These are phyloP conservation scores for Paratinospora sagittata DNA, from an alignment of 164 flowering plant species.

Conservation along the genomic window DNA sequence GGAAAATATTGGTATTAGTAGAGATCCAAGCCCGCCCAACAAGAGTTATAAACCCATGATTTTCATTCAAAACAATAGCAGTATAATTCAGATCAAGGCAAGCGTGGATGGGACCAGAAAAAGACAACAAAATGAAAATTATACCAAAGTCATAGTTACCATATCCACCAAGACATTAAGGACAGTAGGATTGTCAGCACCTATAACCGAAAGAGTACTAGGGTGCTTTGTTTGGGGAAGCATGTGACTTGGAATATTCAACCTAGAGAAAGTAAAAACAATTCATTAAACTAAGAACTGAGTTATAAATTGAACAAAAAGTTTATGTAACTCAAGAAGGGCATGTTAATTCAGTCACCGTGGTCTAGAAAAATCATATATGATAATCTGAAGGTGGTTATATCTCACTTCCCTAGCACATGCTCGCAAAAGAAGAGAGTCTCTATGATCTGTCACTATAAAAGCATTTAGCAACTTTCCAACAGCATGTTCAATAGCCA, in stretches of 20 bases:
- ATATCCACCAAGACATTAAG: slow-evolving; percentile 82
- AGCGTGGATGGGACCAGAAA: neutral
- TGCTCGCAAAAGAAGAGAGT: slow-evolving; percentile 53
- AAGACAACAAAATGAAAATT: neutral
- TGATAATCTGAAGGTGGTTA: slow-evolving; percentile 54
- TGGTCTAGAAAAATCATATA: slow-evolving; percentile 76
- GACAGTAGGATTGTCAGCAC: slow-evolving; percentile 63
- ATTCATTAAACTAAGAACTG: neutral
- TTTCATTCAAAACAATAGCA: neutral
- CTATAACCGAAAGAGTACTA: slow-evolving; percentile 59
- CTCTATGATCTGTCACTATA: slow-evolving; percentile 79
- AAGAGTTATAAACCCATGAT: no score
- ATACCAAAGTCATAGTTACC: slow-evolving; percentile 34
- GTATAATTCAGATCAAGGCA: neutral
- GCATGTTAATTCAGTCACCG: slow-evolving; percentile 32
- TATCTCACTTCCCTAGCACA: slow-evolving; percentile 77
- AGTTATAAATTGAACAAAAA: neutral
- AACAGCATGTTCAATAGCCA: slow-evolving; percentile 77
- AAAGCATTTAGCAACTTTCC: slow-evolving; percentile 85
- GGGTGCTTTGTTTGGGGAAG: slow-evolving; percentile 86
- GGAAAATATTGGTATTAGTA: no score
- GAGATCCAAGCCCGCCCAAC: no score
- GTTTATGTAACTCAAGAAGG: neutral
- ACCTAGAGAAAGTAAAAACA: slow-evolving; percentile 32
- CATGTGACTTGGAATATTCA: slow-evolving; percentile 67